These are phyloP conservation scores for Lonicera japonica DNA, from an alignment of 129 eudicot species.

Conservation along the genomic window DNA sequence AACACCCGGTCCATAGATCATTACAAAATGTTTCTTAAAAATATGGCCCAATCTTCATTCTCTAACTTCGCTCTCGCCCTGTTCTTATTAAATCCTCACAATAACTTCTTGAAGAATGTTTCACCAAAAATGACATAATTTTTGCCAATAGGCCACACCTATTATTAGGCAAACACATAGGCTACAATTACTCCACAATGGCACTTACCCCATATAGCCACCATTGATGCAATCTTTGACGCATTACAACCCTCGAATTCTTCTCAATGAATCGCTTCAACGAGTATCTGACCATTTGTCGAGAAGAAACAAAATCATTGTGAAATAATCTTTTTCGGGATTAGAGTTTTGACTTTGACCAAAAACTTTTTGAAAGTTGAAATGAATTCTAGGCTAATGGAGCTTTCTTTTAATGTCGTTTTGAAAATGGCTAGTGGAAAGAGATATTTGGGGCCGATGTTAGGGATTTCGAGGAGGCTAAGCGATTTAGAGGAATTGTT, in stretches of 20 bases:
- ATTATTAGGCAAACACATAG: neutral
- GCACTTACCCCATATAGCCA: conserved; percentile 11
- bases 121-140: conserved; percentile 33
- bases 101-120: conserved; percentile 38
- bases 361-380: conserved; percentile 23
- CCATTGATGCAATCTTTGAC: conserved; percentile 15
- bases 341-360: no score
- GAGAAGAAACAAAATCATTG: conserved; percentile 14
- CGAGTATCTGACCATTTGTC: no score
- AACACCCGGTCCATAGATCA: no score
- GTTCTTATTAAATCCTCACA: conserved; percentile 36
- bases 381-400: conserved; percentile 25
- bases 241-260: neutral
- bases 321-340: conserved; percentile 12
- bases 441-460: conserved; percentile 27
- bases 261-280: conserved; percentile 9
- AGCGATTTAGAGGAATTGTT: conserved; percentile 13
- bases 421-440: conserved; percentile 52
- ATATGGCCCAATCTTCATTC: conserved; percentile 36
- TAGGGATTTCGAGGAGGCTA: conserved; percentile 28
- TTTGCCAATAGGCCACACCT: conserved; percentile 35
- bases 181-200: conserved; percentile 12
- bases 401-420: conserved; percentile 30
- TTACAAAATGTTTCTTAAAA: conserved; percentile 13
- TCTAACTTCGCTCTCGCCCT: conserved; percentile 22